Evolutionary conservation across 345 rosid species (phyloP).

Genomic region (Corchorus olitorius): DNA sequence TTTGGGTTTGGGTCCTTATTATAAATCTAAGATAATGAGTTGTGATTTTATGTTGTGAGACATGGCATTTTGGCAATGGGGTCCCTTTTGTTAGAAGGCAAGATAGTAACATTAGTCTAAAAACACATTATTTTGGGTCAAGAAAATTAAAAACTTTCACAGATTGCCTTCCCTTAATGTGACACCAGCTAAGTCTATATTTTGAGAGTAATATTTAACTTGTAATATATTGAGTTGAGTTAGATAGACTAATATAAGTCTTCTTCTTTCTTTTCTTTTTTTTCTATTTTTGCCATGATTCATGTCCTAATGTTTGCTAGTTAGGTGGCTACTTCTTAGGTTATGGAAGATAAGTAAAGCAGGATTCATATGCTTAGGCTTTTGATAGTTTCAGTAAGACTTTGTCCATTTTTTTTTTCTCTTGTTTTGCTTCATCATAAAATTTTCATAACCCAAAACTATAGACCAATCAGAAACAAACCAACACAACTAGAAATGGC

Average conservation of each 20-base stretch:
- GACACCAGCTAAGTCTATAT: not conserved
- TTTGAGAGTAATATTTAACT: not conserved
- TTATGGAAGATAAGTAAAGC: not conserved
- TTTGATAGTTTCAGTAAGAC: too few species aligned
- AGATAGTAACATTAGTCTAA: slow-evolving; percentile 14
- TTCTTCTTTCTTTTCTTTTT: too few species aligned
- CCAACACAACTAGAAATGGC: too few species aligned
- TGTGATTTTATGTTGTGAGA: slow-evolving; percentile 3
- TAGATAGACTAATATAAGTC: not conserved
- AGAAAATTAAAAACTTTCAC: not conserved
- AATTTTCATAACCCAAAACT: too few species aligned
- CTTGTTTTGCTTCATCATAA: too few species aligned
- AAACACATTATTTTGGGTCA: slow-evolving; percentile 10
- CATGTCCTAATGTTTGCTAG: not conserved
- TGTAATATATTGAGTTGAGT: not conserved
- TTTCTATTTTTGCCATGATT: not conserved
- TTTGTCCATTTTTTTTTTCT: too few species aligned
- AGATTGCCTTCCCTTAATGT: slow-evolving; percentile 4
- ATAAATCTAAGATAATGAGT: not conserved
- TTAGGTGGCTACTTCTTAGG: not conserved
- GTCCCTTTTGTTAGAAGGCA: slow-evolving; percentile 14
- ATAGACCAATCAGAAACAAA: too few species aligned
- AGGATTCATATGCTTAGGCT: not conserved
- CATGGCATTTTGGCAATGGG: slow-evolving; percentile 1
- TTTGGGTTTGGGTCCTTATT: not conserved